These are phyloP conservation scores for Funneliformis caledonium DNA, from an alignment of 371 early-diverging fungal species.

Conservation along the genomic window DNA sequence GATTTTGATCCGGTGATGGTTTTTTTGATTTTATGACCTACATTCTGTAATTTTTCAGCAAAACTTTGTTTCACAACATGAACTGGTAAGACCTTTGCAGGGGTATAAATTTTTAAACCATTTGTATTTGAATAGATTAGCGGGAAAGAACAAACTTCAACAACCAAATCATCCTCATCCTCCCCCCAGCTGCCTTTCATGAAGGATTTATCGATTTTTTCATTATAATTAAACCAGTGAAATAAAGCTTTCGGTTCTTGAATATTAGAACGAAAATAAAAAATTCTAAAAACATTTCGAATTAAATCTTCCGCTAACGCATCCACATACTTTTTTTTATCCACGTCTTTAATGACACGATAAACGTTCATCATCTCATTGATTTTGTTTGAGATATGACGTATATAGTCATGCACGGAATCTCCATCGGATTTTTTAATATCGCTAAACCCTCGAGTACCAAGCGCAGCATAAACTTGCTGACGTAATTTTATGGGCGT, in stretches of 20 bases:
- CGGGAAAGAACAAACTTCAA: slow-evolving; percentile 33
- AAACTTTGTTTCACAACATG: background rate
- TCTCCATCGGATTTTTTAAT: background rate
- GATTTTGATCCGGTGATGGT: too few species aligned
- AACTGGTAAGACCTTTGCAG: background rate
- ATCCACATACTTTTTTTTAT: background rate
- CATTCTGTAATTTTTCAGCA: too few species aligned
- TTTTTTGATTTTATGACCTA: too few species aligned
- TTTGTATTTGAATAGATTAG: background rate
- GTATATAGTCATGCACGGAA: background rate
- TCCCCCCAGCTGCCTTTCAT: slow-evolving; percentile 15
- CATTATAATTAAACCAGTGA: background rate
- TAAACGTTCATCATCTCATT: background rate
- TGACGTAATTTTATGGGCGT: slow-evolving; percentile 28
- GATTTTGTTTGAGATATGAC: background rate
- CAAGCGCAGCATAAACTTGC: slow-evolving; percentile 31
- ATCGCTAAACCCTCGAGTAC: slow-evolving; percentile 27
- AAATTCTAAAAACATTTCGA: slow-evolving; percentile 10
- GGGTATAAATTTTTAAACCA: background rate
- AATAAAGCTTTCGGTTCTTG: background rate
- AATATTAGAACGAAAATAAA: background rate
- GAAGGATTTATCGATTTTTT: background rate
- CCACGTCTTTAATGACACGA: background rate
- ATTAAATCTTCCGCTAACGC: background rate
- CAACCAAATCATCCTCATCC: background rate